Evolutionary conservation across 164 flowering plant species (phyloP).

Genomic region (Stephania yunnanensis): DNA sequence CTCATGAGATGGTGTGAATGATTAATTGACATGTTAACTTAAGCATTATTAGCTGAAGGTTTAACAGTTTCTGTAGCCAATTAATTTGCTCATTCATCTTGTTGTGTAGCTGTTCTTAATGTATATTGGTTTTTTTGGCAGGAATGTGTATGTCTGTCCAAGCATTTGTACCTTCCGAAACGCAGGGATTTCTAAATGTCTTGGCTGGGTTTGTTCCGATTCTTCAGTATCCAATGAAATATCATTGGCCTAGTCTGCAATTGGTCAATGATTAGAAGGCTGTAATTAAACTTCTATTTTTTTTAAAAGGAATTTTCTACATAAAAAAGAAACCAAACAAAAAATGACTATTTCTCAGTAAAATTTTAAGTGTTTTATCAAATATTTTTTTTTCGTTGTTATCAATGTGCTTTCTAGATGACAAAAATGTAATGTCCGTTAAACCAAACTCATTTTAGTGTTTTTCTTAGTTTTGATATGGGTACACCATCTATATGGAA

Average conservation of each 20-base stretch:
- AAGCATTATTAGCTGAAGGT: neutral
- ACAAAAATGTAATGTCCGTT: no score
- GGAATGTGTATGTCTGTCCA: constrained; percentile 99
- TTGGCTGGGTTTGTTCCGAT: constrained; percentile 62
- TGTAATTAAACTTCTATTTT: no score
- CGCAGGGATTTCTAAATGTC: constrained; percentile 58
- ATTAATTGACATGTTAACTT: neutral
- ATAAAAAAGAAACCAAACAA: no score
- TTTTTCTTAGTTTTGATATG: no score
- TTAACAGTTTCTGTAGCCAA: neutral
- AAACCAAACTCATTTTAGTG: no score
- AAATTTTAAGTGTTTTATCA: neutral
- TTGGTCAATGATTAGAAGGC: no score
- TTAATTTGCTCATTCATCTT: neutral
- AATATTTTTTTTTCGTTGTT: neutral
- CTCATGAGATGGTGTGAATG: neutral
- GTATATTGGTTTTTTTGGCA: constrained; percentile 28
- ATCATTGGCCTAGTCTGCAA: neutral
- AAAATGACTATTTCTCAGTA: neutral
- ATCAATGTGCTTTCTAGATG: no score
- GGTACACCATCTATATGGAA: neutral
- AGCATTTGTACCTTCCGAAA: constrained; percentile 55
- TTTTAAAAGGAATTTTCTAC: no score
- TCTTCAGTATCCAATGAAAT: neutral
- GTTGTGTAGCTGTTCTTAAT: neutral